These are phyloP conservation scores for Leishmania tarentolae DNA, from an alignment of 208 protist species.

Conservation along the genomic window DNA sequence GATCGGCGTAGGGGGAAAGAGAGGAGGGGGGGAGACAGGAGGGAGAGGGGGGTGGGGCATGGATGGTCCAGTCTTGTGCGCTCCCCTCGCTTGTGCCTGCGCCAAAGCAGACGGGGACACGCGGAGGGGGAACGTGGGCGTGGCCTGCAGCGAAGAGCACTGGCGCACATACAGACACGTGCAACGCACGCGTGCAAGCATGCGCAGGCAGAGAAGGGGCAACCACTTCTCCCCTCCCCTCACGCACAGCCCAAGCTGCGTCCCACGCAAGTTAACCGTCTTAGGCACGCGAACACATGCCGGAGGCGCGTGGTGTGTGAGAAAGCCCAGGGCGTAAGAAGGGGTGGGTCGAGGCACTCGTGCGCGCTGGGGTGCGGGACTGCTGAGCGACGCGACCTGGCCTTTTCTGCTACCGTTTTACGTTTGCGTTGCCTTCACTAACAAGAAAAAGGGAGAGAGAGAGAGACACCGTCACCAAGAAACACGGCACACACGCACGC, in stretches of 20 bases:
- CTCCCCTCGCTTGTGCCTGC: neutral
- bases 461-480: neutral
- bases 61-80: neutral
- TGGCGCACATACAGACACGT: neutral
- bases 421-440: neutral
- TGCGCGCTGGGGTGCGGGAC: neutral
- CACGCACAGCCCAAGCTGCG: neutral
- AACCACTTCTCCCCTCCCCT: neutral
- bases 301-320: neutral
- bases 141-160: neutral
- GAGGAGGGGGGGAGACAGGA: neutral
- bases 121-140: neutral
- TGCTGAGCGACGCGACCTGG: neutral
- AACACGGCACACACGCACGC: neutral
- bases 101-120: neutral
- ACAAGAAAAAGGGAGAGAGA: neutral
- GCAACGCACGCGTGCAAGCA: neutral
- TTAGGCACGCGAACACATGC: no score
- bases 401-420: neutral
- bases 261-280: neutral
- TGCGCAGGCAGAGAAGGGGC: neutral
- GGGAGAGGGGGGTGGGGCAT: neutral
- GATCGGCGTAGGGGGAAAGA: neutral
- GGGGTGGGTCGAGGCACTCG: neutral
- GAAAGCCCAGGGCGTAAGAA: neutral